Evolutionary conservation across 768 basidiomycete genomes (phyloP), one percentile per base, ranked within the genome.

Genomic region (Lactarius evosmus): DNA sequence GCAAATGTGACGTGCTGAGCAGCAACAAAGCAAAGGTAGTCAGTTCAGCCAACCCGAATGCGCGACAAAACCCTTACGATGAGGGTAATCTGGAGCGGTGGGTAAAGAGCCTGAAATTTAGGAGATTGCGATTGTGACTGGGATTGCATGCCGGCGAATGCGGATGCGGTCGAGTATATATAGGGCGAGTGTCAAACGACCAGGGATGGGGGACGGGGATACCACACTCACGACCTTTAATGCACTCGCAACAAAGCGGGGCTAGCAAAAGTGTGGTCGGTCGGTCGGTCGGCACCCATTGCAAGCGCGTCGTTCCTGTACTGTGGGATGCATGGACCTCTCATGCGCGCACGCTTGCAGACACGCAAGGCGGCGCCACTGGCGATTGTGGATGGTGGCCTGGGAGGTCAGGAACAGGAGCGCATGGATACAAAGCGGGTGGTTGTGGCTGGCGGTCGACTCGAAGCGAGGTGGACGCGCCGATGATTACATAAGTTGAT

Each of bases 121-220:
- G 22, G 41, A 50, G 33, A 50, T 58, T 49, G 33, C 30, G 46
- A 33, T 58, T 32, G n/a, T 58, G 44, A 50, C 46, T 49, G 46
- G 46, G 25, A 6, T 22, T 25, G 46, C 46, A 49, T 49, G 25
- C 22, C 22, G 25, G 22, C 12, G 44, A 22, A 46, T 46, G 12
- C 5, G 25, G 46, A 12, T 2, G 0, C 25, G 2, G 46, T 49
- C 46, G 46, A 49, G 12, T 25, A 49, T 49, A 49, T 49, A 49
- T 49, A 49, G 38, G 38, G 38, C n/a, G n/a, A 14, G 36, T 2
- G 2, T 11, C 14, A 16, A 16, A 38, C 36, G 14, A 14, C 5
- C 36, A 2, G 9, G 11, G 22, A 46, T 19, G 44, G 19, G 44
- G 9, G 46, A 12, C 6, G 25, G 25, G 46, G 5, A 1, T 25